Percentiles rank a stretch among this genome's conserved stretches.
These are phyloP conservation scores for Aspergillus sclerotioniger DNA, from an alignment of 495 filamentous ascomycete species.

Conservation along the genomic window DNA sequence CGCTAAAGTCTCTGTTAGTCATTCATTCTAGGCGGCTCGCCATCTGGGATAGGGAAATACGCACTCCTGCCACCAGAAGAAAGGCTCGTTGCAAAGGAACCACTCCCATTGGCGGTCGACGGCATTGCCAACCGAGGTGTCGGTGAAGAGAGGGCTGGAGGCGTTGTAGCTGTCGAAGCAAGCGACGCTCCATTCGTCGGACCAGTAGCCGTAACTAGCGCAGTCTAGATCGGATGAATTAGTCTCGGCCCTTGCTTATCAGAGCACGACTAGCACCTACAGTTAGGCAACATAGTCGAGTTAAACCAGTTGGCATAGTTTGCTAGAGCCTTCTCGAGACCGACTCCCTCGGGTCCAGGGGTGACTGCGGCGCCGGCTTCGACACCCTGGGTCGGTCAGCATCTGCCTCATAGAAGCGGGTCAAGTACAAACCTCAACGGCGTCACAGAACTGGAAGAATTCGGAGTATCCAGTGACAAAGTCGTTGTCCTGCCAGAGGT, in stretches of 20 bases:
- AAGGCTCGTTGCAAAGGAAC: conserved; percentile 67
- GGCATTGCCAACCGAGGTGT: conserved; percentile 49
- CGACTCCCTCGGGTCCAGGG: conserved; percentile 48
- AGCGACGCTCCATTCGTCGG: conserved; percentile 39
- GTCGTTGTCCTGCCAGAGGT: conserved; percentile 55
- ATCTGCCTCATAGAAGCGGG: background rate
- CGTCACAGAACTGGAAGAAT: conserved; percentile 57
- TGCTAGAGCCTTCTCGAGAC: conserved; percentile 51
- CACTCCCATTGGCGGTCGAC: conserved; percentile 62
- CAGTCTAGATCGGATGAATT: conserved; percentile 29
- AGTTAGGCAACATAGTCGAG: conserved; percentile 43
- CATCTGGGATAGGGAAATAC: conserved; percentile 11
- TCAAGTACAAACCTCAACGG: conserved; percentile 38
- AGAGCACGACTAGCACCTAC: conserved; percentile 29
- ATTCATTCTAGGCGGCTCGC: background rate
- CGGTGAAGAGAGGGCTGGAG: conserved; percentile 55
- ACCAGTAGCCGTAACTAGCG: conserved; percentile 49
- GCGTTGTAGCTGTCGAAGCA: conserved; percentile 61
- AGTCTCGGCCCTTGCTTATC: too few relatives aligned
- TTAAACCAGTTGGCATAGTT: conserved; percentile 57
- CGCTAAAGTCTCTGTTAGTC: conserved; percentile 26
- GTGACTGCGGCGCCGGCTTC: conserved; percentile 27
- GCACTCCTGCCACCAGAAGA: conserved; percentile 59
- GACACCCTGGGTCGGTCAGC: conserved; percentile 22
- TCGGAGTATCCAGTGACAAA: conserved; percentile 46